Base-by-base conservation (phyloP, 164 flowering plant species). In the Aristolochia californica region DNA sequence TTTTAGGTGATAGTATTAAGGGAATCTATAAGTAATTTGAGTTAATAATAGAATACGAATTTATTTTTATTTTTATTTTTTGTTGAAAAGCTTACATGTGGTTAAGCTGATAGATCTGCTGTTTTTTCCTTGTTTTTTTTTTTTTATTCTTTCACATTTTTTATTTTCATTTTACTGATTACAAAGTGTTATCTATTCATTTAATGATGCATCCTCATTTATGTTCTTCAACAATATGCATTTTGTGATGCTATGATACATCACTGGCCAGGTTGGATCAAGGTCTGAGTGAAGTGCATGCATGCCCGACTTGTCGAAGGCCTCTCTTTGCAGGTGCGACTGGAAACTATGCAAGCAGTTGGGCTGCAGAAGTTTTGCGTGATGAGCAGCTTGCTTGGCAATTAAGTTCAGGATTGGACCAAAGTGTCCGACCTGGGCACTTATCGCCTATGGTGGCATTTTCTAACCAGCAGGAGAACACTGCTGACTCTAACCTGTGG, bases 251-350 rank as follows among this genome's bases (percentile, higher is more conserved):
- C 61, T 64, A 60, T 61, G 56, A 44, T 51, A 60, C 16, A 22
- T 48, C 28, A 50, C 34, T 59, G 67, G 43, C 40, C 77, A 93
- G 99, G 99, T 80, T 93, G 78, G 99, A 93, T 73, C 99, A 93
- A 74, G 91, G 97, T 56, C 63, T 77, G 48, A 80, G 56, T 62
- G 91, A 89, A 60, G 73, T 53, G 52, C 85, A 86, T 67, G 82
- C 95, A 18, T 93, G 99, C 70, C 99, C 97, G 15, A 93, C 97
- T 25, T 89, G 99, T 75, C 83, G 99, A 59, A 93, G 86, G 79
- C 97, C 99, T 40, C 88, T 89, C 52, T 84, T 85, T 78, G 61
- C 57, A 7, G 79, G 75, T 34, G 67, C 75, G 67, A 49, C 73
- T 66, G 82, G 78, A 67, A 72, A 61, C 30, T 78, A 68, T 52